A percentile compares a stretch with the other conserved stretches of the same genome.
These are phyloP conservation scores for Aspergillus viridinutans DNA, from an alignment of 2,329 filamentous ascomycete species.

Conservation along the genomic window DNA sequence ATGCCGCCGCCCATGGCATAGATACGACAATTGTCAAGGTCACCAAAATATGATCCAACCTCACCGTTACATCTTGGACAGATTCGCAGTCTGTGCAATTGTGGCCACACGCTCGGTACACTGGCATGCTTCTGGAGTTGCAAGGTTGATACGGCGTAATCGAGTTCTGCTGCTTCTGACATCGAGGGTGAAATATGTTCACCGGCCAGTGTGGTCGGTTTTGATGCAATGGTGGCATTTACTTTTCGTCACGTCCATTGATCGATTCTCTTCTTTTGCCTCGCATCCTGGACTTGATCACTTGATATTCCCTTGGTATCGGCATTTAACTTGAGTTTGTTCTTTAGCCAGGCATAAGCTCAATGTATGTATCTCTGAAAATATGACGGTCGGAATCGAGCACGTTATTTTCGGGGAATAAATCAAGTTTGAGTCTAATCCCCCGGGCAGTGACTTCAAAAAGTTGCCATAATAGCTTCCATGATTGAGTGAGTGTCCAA, in stretches of 20 bases:
- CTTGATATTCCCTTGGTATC: not conserved
- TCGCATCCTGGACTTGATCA: not conserved
- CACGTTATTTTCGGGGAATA: not conserved
- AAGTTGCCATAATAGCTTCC: too few species aligned
- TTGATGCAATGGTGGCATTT: not conserved
- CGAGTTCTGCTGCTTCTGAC: not conserved
- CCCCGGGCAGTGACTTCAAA: too few species aligned
- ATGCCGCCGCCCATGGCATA: conserved; percentile 54
- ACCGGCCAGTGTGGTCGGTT: not conserved
- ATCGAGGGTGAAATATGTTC: not conserved
- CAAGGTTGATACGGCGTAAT: not conserved
- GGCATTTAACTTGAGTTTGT: not conserved
- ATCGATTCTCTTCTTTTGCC: not conserved
- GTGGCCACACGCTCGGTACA: not conserved
- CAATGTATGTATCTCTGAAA: not conserved
- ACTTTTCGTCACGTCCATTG: not conserved
- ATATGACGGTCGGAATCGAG: not conserved
- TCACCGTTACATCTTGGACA: conserved; percentile 1
- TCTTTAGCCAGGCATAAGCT: not conserved
- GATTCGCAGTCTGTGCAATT: not conserved
- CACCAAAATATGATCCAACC: conserved; percentile 36
- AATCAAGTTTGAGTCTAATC: not conserved
- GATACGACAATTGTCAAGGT: conserved; percentile 55
- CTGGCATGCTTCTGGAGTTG: not conserved
- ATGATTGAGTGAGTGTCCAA: too few species aligned